Evolutionary conservation across 805 yeast species (phyloP).

Genomic region (Candida sanyiensis): DNA sequence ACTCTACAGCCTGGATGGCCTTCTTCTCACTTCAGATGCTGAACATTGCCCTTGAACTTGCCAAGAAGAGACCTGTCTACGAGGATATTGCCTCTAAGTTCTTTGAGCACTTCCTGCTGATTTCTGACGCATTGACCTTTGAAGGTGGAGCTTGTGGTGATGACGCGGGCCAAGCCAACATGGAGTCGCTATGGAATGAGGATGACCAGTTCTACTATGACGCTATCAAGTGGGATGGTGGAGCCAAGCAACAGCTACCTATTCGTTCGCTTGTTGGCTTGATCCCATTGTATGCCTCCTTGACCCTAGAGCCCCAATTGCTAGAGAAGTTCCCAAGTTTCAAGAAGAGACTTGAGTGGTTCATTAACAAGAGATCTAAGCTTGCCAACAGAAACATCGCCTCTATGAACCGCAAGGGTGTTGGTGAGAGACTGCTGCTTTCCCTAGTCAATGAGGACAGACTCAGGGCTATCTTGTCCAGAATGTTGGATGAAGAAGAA

Average conservation of each 20-base stretch:
- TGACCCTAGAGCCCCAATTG: conserved; percentile 82
- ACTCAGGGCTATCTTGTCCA: conserved; percentile 62
- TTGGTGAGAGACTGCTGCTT: conserved; percentile 72
- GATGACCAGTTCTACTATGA: conserved; percentile 85
- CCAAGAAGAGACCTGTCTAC: conserved; percentile 78
- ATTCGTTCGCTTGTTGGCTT: conserved; percentile 87
- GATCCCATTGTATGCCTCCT: conserved; percentile 84
- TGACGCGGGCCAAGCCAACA: conserved; percentile 30
- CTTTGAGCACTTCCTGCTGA: conserved; percentile 85
- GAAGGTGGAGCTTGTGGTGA: conserved; percentile 32
- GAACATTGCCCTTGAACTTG: conserved; percentile 85
- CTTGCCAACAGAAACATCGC: conserved; percentile 82
- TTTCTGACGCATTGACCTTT: conserved; percentile 91
- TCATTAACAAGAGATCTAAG: conserved; percentile 59
- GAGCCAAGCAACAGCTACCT: conserved; percentile 62
- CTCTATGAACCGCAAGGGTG: conserved; percentile 68
- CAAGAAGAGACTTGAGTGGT: conserved; percentile 80
- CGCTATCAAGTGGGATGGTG: conserved; percentile 78
- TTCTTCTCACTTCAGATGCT: conserved; percentile 87
- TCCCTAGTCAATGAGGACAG: conserved; percentile 81
- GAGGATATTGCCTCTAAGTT: conserved; percentile 93
- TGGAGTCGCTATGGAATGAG: conserved; percentile 82
- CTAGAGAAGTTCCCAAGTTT: conserved; percentile 75
- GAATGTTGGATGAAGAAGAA: conserved; percentile 82
- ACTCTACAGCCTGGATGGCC: conserved; percentile 97